phyloP scores from a whole-genome alignment of 371 early-diverging fungal genomes.

The Mortierella sp. region DNA sequence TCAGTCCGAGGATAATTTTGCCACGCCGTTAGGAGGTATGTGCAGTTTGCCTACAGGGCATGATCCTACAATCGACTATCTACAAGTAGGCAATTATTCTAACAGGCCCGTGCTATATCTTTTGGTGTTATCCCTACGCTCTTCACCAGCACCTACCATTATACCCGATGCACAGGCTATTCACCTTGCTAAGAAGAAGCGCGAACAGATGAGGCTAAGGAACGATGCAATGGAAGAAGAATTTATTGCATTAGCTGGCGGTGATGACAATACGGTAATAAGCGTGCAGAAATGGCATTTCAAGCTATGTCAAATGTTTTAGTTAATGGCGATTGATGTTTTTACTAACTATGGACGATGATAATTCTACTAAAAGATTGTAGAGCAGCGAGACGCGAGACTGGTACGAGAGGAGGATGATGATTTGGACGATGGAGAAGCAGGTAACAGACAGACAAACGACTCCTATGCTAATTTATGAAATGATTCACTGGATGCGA shows the following conservation, averaged over 20 bases:
- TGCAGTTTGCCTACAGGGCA: too few species aligned
- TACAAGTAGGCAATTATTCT: too few species aligned
- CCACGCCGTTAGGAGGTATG: conserved; percentile 29
- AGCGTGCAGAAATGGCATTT: not conserved
- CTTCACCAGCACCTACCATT: conserved; percentile 15
- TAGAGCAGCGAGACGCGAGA: conserved; percentile 35
- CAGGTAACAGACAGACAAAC: conserved; percentile 17
- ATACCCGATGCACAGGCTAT: conserved; percentile 47
- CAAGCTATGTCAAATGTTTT: too few species aligned
- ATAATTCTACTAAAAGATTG: conserved; percentile 3
- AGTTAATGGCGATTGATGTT: not conserved
- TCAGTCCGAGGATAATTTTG: conserved; percentile 32
- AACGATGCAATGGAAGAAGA: conserved; percentile 47
- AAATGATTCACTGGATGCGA: not conserved
- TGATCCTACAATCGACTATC: too few species aligned
- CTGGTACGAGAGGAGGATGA: conserved; percentile 49
- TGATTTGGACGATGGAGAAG: conserved; percentile 52
- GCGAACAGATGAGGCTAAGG: conserved; percentile 45
- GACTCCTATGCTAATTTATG: too few species aligned
- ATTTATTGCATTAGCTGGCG: conserved; percentile 45
- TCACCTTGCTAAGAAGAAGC: conserved; percentile 42
- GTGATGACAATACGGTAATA: conserved; percentile 41
- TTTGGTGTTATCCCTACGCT: not conserved
- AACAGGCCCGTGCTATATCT: not conserved
- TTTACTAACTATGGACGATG: too few species aligned